Base-by-base conservation (phyloP, 129 eudicot genomes). In the Solidago caesia region DNA sequence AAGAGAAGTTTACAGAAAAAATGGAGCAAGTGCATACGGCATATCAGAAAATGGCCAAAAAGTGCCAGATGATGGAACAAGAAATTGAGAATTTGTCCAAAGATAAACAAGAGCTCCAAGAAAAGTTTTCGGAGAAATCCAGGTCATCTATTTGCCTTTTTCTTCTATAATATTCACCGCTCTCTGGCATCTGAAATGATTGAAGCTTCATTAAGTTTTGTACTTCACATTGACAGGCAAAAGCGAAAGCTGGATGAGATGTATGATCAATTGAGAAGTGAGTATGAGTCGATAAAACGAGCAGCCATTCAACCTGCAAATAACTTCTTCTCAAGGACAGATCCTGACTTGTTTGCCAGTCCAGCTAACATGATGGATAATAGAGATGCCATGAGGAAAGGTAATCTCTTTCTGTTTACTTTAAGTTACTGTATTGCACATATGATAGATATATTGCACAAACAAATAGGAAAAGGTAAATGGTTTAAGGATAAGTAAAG, bases 31-130 rank as follows among this genome's bases (percentile, higher is more conserved):
- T 90, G 58, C 92, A 88, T 73, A 77, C 87, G 4, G 94, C 97
- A 44, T 94, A 94, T 80, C 98, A 91, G 97, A 87, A 94, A 88
- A 81, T 88, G 92, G 79, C 79, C 16, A 90, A 85, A 77, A 91
- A 82, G 85, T 94, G 96, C 76, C 99, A 94, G 80, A 82, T 91
- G 96, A 82, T 87, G 96, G 97, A 91, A 69, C 99, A 87, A 85
- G 94, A 94, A 79, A 80, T 80, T 47, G 97, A 91, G 67, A 94
- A 79, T 74, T 73, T 94, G 73, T 77, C 97, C 44, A 94, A 91
- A 81, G 99, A 91, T 81, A 91, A 91, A 69, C 91, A 87, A 78
- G 97, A 94, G 75, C 88, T 94, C 44, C 98, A 94, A 81, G 98
- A 94, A 58, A 94, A 94, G 27, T 90, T 85, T 79, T 77, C 96